Evolutionary conservation across 2,329 filamentous ascomycete genomes (phyloP), one percentile per base, ranked within the genome.

Genomic region (Intubia oerlemansii): DNA sequence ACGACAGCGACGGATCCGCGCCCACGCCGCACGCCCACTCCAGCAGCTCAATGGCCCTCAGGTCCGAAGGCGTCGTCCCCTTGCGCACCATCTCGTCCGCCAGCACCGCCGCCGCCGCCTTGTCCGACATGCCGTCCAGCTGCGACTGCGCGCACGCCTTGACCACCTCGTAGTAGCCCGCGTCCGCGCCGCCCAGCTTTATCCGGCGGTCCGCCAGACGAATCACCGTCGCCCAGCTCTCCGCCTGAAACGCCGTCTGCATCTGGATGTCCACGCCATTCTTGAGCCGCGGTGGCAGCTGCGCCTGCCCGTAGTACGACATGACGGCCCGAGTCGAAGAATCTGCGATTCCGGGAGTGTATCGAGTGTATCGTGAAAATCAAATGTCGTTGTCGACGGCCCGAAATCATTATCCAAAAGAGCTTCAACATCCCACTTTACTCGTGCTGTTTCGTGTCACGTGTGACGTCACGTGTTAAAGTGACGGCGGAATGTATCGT

Each of bases 231-330:
- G 49, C 38, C 64, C 63, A 70, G 43, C 62, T 62, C 29, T 56
- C 51, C 30, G 64, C 59, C 23, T 52, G 50, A 32, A 64, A 70
- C 29, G 61, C 61, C 10, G 54, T 52, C 46, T 66, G 58, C 8
- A 70, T 51, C 48, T 63, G 57, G 28, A 61, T 48, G 37, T 64
- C 59, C 29, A 62, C 56, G 34, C 52, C 58, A 40, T 52, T 56
- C 38, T 54, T 61, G 25, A 65, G 53, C 26, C 46, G 41, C 25
- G 51, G 51, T 28, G 41, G 39, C 31, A 43, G 43, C 30, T 37
- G 31, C 33, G 13, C 19, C 22, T 27, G 24, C 11, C 25, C 36
- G 34, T 44, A 44, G 24, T 32, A 38, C 17, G 38, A 31, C 40
- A 42, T 42, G 6, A n/a, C n/a, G n/a, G n/a, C n/a, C n/a, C n/a